Base-by-base conservation (phyloP, 129 eudicot genomes). In the Deinandra increscens region DNA sequence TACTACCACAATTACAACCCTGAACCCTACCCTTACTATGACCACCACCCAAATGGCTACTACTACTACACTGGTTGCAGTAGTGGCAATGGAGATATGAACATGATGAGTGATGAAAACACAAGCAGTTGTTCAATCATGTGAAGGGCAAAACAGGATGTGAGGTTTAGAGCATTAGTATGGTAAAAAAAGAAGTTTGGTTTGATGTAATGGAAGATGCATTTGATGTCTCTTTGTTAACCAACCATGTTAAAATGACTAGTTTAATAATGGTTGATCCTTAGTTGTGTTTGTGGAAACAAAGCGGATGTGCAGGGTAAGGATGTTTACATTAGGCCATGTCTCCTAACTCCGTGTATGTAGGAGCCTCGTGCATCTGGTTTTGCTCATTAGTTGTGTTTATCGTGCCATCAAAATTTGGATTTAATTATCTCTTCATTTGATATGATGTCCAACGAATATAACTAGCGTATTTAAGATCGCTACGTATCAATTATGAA, bases 41-140 rank as follows among this genome's bases (percentile, higher is more conserved):
- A 71, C 53, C 38, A 64, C 38, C 66, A 64, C 38, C 67, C 60
- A 20, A 70, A 71, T 33, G 72, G 72, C 31, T 78, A 75, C 92
- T 51, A 75, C 92, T 51, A 62, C 75, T 69, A 77, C 63, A 15
- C 9, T n/a, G 53, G 54, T 49, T 34, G 46, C 64, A 22, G 53
- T 49, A 54, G 45, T 60, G 62, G 67, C 41, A 49, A 64, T 50
- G 53, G 60, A 26, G 71, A 22, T 77, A 49, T 29, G 18, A 74
- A 74, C 64, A 79, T 84, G 85, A 71, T 84, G 71, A 79, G 80
- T 73, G 95, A 90, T 79, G 97, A 87, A 39, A 75, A 83, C 77
- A 59, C 91, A 23, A 76, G 80, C 56, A 78, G 83, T 68, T 91
- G 98, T 68, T 78, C 91, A 17, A 72, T 91, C 66, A 91, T 91